Evolutionary conservation across 306 rosid genomes (phyloP).

Genomic region (Cucurbita maxima): DNA sequence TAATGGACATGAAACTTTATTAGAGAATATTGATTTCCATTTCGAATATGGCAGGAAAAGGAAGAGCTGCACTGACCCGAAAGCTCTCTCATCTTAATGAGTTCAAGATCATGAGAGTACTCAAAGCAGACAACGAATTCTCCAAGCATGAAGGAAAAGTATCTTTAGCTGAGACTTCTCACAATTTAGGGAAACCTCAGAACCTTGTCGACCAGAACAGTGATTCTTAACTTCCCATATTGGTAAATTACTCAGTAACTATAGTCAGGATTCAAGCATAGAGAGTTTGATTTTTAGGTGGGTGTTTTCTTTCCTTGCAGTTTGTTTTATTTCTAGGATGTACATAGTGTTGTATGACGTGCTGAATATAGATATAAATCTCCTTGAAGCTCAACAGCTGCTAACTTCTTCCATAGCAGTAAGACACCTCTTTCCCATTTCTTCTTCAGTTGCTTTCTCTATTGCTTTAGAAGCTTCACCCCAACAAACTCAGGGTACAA

Average conservation of each 20-base stretch:
- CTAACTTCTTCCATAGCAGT: background rate
- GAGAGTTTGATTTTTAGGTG: slow-evolving; percentile 1
- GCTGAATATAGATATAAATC: slow-evolving; percentile 10
- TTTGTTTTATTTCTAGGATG: slow-evolving; percentile 18
- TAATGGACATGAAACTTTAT: background rate
- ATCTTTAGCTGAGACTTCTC: slow-evolving; percentile 31
- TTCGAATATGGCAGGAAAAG: slow-evolving; percentile 27
- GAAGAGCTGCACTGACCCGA: slow-evolving; percentile 15
- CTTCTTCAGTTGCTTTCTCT: background rate
- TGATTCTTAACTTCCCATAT: background rate
- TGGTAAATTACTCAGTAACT: background rate
- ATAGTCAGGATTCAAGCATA: background rate
- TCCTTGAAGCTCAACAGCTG: background rate
- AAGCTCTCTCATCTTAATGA: slow-evolving; percentile 26
- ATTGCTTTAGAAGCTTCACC: background rate
- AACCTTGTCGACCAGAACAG: slow-evolving; percentile 19
- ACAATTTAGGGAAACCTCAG: slow-evolving; percentile 32
- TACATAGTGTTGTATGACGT: background rate
- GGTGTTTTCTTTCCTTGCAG: slow-evolving; percentile 10
- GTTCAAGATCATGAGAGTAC: slow-evolving; percentile 35
- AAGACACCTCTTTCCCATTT: background rate
- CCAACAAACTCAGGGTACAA: background rate
- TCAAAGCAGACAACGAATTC: slow-evolving; percentile 30
- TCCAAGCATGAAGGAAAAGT: slow-evolving; percentile 33
- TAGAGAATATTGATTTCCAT: background rate